Evolutionary conservation across 163 green algal genomes (phyloP), one percentile per base, ranked within the genome.

Genomic region (Scenedesmus sp.): DNA sequence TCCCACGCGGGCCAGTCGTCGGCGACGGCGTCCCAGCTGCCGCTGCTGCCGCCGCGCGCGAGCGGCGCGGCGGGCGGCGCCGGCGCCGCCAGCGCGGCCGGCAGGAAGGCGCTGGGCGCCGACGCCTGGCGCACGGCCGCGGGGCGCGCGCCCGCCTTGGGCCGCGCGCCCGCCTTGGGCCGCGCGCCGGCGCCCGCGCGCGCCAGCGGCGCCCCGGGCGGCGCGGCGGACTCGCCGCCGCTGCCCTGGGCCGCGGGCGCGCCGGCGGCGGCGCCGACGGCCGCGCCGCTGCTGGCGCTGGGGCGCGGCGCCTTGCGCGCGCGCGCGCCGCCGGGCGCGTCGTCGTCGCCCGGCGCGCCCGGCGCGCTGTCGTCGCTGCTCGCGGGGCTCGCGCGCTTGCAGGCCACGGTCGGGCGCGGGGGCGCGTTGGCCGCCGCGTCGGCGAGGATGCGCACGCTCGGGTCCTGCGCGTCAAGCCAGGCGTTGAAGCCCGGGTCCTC

Each of bases 401-500:
- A 75, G 22, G 74, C 74, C 14, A 63, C 74, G 28, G 74, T 81
- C 22, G 74, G 74, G 26, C 62, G 42, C 18, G 74, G 74, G 6
- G 74, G 74, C 18, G 74, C 74, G 50, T 67, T 81, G 4, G 62
- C 74, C 18, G 74, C 74, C 0, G 70, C 51, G 14, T 75, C 36
- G 18, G 74, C 62, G n/a, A 51, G 22, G 15, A 60, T 63, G 22
- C 63, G 60, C 1, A 83, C 76, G 24, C 54, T 42, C 1, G 76
- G 76, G 33, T 77, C 76, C 57, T 83, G 64, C 13, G 60, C 39
- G 20, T 77, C 65, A 2, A 83, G 65, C 64, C 64, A 77, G 56
- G 22, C 18, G 1, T 36, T 42, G 34, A 81, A 81, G 2, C 63
- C 74, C 45, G 58, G 44, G 34, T 81, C 74, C 53, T 81, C 74